A percentile compares a stretch with the other conserved stretches of the same genome.
Conservation (phyloP, 208 protist species). For the Acanthamoeba triangularis region DNA sequence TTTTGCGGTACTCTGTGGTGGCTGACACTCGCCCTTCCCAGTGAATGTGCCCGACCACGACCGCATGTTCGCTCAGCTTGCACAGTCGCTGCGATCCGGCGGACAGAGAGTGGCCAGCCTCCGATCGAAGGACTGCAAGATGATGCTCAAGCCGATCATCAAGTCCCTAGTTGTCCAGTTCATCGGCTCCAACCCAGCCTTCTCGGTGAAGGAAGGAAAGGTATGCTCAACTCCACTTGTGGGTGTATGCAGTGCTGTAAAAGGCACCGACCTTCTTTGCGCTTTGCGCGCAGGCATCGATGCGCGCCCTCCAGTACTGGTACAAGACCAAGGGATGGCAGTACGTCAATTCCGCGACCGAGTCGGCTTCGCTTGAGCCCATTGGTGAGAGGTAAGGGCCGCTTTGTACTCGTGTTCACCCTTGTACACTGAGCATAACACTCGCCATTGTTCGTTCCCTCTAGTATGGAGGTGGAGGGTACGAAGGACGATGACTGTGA, state of each 20-base stretch:
- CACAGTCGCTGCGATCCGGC: neutral
- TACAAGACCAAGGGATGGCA: slow-evolving; percentile 50
- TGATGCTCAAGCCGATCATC: slow-evolving; percentile 51
- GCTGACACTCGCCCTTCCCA: neutral
- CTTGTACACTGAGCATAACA: neutral
- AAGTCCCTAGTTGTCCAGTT: slow-evolving; percentile 4
- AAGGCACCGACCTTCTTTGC: neutral
- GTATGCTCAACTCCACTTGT: neutral
- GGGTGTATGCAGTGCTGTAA: neutral
- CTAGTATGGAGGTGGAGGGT: neutral
- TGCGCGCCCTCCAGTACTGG: slow-evolving; percentile 50
- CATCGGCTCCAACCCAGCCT: neutral
- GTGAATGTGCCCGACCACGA: slow-evolving; percentile 62
- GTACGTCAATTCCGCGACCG: neutral
- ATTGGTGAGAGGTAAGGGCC: neutral
- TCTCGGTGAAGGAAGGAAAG: slow-evolving; percentile 15
- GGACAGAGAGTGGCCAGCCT: slow-evolving; percentile 51
- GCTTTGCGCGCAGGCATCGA: neutral
- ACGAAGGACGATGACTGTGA: neutral
- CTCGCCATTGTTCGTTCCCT: neutral
- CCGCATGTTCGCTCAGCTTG: slow-evolving; percentile 11
- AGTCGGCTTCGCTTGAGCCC: neutral
- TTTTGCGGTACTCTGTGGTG: neutral
- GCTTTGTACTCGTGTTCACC: neutral
- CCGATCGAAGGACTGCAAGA: slow-evolving; percentile 63